Base-by-base conservation (phyloP, 768 basidiomycete genomes). In the Hygrocybe punicea region DNA sequence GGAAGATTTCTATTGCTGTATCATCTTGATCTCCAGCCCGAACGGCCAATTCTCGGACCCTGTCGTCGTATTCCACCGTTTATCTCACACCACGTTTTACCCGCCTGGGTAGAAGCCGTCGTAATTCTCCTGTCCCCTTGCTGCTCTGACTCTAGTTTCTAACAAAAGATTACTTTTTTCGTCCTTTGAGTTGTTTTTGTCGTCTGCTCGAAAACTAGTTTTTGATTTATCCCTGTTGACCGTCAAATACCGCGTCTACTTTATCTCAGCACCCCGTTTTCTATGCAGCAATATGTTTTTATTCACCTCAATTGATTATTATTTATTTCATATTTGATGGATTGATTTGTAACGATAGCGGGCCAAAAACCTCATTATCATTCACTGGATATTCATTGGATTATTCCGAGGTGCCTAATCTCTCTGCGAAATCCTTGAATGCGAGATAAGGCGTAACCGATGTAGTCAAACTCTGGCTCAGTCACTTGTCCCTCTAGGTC, bases 391-490 rank as follows among this genome's bases (percentile, higher is more conserved):
- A 8, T 25, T 45, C 45, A 24, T 48, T 61, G 69, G 19, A n/a
- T n/a, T n/a, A 78, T 64, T 6, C 79, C 78, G n/a, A 87, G 71
- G 17, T 69, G 70, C 48, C 70, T 69, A 23, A 87, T 67, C 56
- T 82, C 86, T 60, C 73, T 72, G 53, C 82, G 78, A 73, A 91
- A 91, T 9, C 74, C 76, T 14, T 78, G 71, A 78, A 89, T 81
- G 35, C 89, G 83, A 68, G 82, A 81, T 59, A 73, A 76, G 16
- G 94, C 86, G 68, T 97, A 98, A 10, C 79, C 78, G 59, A 98
- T 71, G 71, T 98, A 97, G 72, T 98, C 90, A 68, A 97, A 98
- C 62, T 94, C 96, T 14, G 81, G 81, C 62, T 84, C 80, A 36
- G 71, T 75, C 45, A 79, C 80, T 39, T 78, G 75, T 16, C 72